These are phyloP conservation scores for Macrophomina tecta DNA, from an alignment of 2,329 filamentous ascomycete genomes.

Conservation along the genomic window DNA sequence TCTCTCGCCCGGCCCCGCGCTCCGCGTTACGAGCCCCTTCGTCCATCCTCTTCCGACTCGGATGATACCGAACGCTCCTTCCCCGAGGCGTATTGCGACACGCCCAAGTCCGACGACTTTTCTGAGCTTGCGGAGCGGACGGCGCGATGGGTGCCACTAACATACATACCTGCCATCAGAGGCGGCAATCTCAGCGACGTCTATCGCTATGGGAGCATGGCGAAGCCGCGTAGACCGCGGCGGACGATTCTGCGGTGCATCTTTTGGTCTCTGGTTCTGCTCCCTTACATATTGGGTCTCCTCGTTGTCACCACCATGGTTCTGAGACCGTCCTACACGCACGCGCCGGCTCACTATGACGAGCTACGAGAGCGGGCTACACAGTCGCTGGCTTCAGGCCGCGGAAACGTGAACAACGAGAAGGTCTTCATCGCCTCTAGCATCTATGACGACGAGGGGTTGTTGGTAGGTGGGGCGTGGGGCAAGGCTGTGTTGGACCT, in stretches of 20 bases:
- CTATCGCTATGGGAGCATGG: conserved; percentile 26
- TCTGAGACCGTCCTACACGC: conserved; percentile 63
- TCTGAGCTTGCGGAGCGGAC: conserved; percentile 8
- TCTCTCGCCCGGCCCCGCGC: conserved; percentile 16
- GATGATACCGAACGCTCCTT: conserved; percentile 23
- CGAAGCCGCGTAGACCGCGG: conserved; percentile 23
- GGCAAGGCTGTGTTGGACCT: conserved; percentile 65
- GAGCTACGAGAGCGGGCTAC: conserved; percentile 46
- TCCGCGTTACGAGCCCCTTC: conserved; percentile 25
- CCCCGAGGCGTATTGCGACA: conserved; percentile 22
- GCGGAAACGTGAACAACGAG: conserved; percentile 63
- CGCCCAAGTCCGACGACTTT: conserved; percentile 24
- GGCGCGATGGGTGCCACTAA: conserved; percentile 23
- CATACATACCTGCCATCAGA: conserved; percentile 25
- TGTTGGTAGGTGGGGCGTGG: conserved; percentile 69
- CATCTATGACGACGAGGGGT: conserved; percentile 68
- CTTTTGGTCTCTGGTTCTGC: conserved; percentile 40
- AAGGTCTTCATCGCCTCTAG: conserved; percentile 77
- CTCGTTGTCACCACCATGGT: conserved; percentile 53
- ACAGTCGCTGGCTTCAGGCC: conserved; percentile 37
- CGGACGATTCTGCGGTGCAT: conserved; percentile 28
- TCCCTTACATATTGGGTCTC: conserved; percentile 41
- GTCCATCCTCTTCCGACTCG: conserved; percentile 20
- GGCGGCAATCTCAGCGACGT: conserved; percentile 15
- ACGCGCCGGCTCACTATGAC: conserved; percentile 59